phyloP scores from a whole-genome alignment of 2,329 filamentous ascomycete species.

The Aspergillus viridinutans region DNA sequence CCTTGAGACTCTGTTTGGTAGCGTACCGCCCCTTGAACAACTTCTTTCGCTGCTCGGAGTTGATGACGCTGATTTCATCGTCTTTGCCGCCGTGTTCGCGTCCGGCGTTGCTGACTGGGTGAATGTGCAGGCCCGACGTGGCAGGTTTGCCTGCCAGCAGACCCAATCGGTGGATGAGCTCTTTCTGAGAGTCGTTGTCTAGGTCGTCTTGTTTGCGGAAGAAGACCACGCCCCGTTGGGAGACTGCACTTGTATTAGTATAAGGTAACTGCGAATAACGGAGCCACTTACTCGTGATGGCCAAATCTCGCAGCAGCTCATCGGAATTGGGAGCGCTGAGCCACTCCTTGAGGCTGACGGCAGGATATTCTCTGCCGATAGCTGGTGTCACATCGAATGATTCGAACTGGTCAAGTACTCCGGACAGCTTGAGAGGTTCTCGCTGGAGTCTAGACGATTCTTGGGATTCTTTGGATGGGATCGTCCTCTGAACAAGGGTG shows the following conservation, averaged over 20 bases:
- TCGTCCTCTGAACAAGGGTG: slow-evolving; percentile 12
- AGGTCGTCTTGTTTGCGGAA: slow-evolving; percentile 51
- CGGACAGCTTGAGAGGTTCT: slow-evolving; percentile 36
- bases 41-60: slow-evolving; percentile 37
- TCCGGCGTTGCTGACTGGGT: slow-evolving; percentile 47
- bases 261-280: neutral
- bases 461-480: slow-evolving; percentile 6
- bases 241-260: slow-evolving; percentile 34
- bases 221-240: slow-evolving; percentile 52
- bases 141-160: slow-evolving; percentile 46
- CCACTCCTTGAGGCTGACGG: slow-evolving; percentile 48
- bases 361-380: slow-evolving; percentile 48
- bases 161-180: slow-evolving; percentile 48
- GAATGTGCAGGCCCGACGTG: slow-evolving; percentile 44
- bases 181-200: slow-evolving; percentile 50
- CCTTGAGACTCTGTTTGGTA: slow-evolving; percentile 27
- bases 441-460: slow-evolving; percentile 2
- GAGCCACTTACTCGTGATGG: slow-evolving; percentile 25
- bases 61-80: slow-evolving; percentile 49
- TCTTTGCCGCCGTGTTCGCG: slow-evolving; percentile 45
- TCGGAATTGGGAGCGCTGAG: slow-evolving; percentile 33
- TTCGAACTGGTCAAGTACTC: slow-evolving; percentile 42
- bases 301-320: slow-evolving; percentile 32
- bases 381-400: slow-evolving; percentile 49
- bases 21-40: slow-evolving; percentile 35